Evolutionary conservation across 768 basidiomycete genomes (phyloP).

Genomic region (Boletus edulis): DNA sequence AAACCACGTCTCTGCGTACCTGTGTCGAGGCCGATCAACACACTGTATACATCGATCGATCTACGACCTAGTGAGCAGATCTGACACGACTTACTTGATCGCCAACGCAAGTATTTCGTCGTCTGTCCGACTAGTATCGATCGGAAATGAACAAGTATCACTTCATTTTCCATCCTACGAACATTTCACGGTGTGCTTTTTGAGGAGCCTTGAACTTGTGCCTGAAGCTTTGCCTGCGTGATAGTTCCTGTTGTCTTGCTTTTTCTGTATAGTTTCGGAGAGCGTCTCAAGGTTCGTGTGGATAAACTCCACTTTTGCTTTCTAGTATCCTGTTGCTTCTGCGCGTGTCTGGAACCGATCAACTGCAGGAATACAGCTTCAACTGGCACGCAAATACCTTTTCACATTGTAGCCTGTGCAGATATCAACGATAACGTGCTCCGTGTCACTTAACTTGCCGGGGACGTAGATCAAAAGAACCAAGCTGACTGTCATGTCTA

Average conservation of each 20-base stretch:
- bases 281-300: conserved; percentile 79
- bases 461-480: conserved; percentile 97
- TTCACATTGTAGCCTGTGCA: conserved; percentile 96
- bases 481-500: conserved; percentile 78
- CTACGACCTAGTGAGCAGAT: no score
- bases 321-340: conserved; percentile 82
- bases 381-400: conserved; percentile 53
- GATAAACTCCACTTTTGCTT: conserved; percentile 77
- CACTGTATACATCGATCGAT: no score
- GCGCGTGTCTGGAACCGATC: conserved; percentile 58
- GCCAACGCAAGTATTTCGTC: background rate
- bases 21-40: no score
- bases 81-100: no score
- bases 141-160: background rate
- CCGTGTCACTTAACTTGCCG: conserved; percentile 77
- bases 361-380: background rate
- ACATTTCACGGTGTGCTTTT: conserved; percentile 20
- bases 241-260: conserved; percentile 69
- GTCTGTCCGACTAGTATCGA: background rate
- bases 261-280: conserved; percentile 87
- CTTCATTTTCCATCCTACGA: background rate
- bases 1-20: no score
- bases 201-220: conserved; percentile 16
- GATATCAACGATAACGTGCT: conserved; percentile 90
- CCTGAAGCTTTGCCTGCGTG: conserved; percentile 62